phyloP scores from a whole-genome alignment of 116 monocot species.

The Phalaenopsis hybrid region DNA sequence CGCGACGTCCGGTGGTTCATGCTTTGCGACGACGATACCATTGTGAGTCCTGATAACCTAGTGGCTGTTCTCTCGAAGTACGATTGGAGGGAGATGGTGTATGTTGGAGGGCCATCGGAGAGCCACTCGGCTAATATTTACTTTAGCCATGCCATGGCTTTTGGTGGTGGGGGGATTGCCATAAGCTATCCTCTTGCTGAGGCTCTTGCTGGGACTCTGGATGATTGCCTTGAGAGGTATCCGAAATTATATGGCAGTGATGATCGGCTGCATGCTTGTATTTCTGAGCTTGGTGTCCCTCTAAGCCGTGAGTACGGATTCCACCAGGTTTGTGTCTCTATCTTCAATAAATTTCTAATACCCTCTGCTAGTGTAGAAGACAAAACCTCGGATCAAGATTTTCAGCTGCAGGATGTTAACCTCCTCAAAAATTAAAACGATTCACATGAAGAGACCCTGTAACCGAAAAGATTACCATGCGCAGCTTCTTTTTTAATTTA shows the following conservation, averaged over 20 bases:
- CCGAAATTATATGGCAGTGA: slow-evolving; percentile 86
- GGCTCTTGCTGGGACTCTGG: slow-evolving; percentile 47
- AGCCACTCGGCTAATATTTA: slow-evolving; percentile 82
- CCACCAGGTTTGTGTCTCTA: slow-evolving; percentile 46
- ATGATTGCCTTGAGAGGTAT: slow-evolving; percentile 78
- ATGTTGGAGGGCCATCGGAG: slow-evolving; percentile 73
- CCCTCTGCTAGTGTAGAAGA: too few species aligned
- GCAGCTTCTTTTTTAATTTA: too few species aligned
- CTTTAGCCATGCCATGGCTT: slow-evolving; percentile 86
- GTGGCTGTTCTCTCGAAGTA: slow-evolving; percentile 64
- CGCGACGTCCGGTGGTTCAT: slow-evolving; percentile 67
- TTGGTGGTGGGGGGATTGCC: slow-evolving; percentile 88
- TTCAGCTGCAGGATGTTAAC: too few species aligned
- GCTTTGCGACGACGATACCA: slow-evolving; percentile 83
- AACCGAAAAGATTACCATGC: too few species aligned
- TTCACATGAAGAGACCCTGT: too few species aligned
- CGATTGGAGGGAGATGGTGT: slow-evolving; percentile 79
- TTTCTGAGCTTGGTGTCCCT: slow-evolving; percentile 78
- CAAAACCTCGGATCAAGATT: too few species aligned
- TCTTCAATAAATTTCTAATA: too few species aligned
- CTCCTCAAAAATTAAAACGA: too few species aligned
- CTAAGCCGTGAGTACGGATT: slow-evolving; percentile 62
- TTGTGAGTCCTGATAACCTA: slow-evolving; percentile 72
- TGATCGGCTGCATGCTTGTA: slow-evolving; percentile 83
- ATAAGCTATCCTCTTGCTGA: slow-evolving; percentile 66